These are phyloP conservation scores for Claviceps fusiformis DNA, from an alignment of 2,329 filamentous ascomycete species.

Conservation along the genomic window DNA sequence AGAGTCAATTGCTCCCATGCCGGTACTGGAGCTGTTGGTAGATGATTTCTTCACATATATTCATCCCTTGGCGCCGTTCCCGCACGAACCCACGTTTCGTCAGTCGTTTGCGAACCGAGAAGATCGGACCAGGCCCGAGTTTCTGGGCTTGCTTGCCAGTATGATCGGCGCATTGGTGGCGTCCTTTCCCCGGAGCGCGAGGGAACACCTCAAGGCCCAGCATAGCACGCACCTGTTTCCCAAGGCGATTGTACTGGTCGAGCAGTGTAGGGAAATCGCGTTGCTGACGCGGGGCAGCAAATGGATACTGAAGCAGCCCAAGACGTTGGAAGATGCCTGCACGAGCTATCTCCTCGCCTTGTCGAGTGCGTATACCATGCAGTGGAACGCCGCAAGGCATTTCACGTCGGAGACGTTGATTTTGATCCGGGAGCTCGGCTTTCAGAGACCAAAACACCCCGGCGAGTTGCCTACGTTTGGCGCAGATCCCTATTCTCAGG, in stretches of 20 bases:
- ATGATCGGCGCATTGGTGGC: slow-evolving; percentile 65
- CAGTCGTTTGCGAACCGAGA: slow-evolving; percentile 53
- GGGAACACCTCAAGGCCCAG: slow-evolving; percentile 53
- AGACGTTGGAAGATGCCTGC: slow-evolving; percentile 42
- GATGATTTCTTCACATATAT: slow-evolving; percentile 79
- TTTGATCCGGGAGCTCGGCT: slow-evolving; percentile 53
- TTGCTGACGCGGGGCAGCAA: slow-evolving; percentile 49
- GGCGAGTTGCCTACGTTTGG: slow-evolving; percentile 26
- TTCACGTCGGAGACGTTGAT: slow-evolving; percentile 62
- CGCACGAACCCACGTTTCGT: slow-evolving; percentile 65
- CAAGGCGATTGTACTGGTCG: slow-evolving; percentile 54
- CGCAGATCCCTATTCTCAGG: slow-evolving; percentile 23
- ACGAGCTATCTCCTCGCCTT: slow-evolving; percentile 66
- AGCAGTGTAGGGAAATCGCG: slow-evolving; percentile 57
- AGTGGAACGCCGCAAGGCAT: slow-evolving; percentile 52
- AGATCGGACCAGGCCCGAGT: slow-evolving; percentile 51
- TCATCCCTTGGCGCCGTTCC: slow-evolving; percentile 63
- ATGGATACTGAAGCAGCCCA: slow-evolving; percentile 32
- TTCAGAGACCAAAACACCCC: slow-evolving; percentile 40
- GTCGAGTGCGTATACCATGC: slow-evolving; percentile 52
- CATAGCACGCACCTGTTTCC: slow-evolving; percentile 52
- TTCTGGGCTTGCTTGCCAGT: slow-evolving; percentile 56
- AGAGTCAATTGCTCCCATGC: slow-evolving; percentile 58
- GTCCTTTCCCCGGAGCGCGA: slow-evolving; percentile 60
- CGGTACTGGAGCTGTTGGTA: slow-evolving; percentile 53